Percentiles rank a stretch among this genome's conserved stretches.
Evolutionary conservation across 768 basidiomycete genomes (phyloP).

Genomic region (Mycena albidolilacea): DNA sequence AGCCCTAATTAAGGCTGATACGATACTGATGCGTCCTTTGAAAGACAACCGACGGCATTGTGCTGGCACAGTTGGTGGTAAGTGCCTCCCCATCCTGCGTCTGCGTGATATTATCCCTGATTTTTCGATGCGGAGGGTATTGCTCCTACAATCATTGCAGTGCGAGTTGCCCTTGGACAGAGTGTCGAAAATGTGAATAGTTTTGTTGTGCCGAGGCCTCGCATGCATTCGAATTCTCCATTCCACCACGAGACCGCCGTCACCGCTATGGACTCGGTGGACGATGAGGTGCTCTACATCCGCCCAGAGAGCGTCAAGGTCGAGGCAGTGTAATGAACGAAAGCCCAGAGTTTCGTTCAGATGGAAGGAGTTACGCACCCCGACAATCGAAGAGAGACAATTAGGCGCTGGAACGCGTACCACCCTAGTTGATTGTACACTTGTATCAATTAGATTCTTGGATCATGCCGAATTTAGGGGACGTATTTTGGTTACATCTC

Average conservation of each 20-base stretch:
- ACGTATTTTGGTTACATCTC: too few species aligned
- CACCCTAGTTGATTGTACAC: too few species aligned
- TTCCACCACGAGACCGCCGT: neutral
- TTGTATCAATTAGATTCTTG: too few species aligned
- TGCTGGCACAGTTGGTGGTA: constrained; percentile 4
- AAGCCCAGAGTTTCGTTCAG: neutral
- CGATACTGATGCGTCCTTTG: neutral
- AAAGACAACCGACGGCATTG: neutral
- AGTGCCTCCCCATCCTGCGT: neutral
- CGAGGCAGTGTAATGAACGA: neutral
- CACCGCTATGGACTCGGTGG: neutral
- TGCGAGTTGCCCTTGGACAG: neutral
- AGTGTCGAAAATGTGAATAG: neutral
- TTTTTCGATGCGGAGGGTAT: neutral
- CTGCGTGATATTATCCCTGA: neutral
- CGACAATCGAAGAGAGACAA: too few species aligned
- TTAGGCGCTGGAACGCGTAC: too few species aligned
- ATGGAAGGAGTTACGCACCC: too few species aligned
- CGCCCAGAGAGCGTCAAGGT: neutral
- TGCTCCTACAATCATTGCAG: neutral
- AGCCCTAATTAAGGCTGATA: neutral
- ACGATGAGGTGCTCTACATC: neutral
- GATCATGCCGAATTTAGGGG: neutral
- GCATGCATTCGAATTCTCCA: neutral
- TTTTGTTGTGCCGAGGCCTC: neutral